phyloP scores from a whole-genome alignment of 495 filamentous ascomycete genomes.

The Tirmania nivea region DNA sequence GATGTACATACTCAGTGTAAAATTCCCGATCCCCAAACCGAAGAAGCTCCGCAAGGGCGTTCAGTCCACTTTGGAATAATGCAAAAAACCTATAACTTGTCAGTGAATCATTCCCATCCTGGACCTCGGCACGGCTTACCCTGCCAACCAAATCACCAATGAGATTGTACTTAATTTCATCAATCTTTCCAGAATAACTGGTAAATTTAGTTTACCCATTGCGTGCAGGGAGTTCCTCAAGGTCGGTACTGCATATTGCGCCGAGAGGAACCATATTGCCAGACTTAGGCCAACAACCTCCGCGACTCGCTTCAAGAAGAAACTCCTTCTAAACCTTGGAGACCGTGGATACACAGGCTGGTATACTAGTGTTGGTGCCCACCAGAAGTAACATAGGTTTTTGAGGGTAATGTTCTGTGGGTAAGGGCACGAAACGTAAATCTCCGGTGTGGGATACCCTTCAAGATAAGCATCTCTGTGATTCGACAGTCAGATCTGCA shows the following conservation, averaged over 20 bases:
- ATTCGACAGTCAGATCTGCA: not conserved
- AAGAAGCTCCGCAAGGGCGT: slow-evolving; percentile 77
- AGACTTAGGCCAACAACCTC: slow-evolving; percentile 55
- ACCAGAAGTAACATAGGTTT: slow-evolving; percentile 89
- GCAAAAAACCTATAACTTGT: slow-evolving; percentile 46
- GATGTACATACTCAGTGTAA: slow-evolving; percentile 41
- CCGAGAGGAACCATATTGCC: slow-evolving; percentile 80
- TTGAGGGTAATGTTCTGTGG: slow-evolving; percentile 67
- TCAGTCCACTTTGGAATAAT: slow-evolving; percentile 72
- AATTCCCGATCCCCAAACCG: slow-evolving; percentile 82
- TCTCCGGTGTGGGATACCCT: slow-evolving; percentile 46
- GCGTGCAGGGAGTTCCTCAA: slow-evolving; percentile 73
- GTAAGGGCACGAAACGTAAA: slow-evolving; percentile 72
- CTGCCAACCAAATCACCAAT: slow-evolving; percentile 84
- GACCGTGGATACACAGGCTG: slow-evolving; percentile 88
- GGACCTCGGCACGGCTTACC: slow-evolving; percentile 16
- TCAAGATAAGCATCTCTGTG: slow-evolving; percentile 53
- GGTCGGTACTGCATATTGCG: slow-evolving; percentile 81
- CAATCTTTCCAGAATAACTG: slow-evolving; percentile 63
- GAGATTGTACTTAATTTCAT: slow-evolving; percentile 91
- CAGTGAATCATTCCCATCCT: too few relatives aligned
- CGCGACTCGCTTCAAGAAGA: slow-evolving; percentile 58
- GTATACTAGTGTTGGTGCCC: slow-evolving; percentile 88
- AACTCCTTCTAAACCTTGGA: slow-evolving; percentile 53
- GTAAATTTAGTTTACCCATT: slow-evolving; percentile 57